Evolutionary conservation across 495 filamentous ascomycete genomes (phyloP), one percentile per base, ranked within the genome.

Genomic region (Penicillium coffeae): DNA sequence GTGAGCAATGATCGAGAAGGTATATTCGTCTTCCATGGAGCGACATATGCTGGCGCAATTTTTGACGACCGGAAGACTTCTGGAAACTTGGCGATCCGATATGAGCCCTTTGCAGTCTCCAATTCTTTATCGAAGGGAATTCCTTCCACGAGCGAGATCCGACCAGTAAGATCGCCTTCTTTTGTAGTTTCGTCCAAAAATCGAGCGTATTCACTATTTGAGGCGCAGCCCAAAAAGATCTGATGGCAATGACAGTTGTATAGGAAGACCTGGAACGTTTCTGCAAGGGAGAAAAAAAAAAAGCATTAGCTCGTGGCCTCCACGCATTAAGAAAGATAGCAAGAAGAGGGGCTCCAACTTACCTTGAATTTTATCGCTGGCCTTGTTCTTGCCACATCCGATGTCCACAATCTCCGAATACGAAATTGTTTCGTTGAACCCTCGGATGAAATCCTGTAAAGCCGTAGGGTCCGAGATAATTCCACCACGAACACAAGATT

Each of bases 221-320:
- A 85, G 16, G 85, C 86, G 51, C 89, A 84, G 10, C 89, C 90
- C 37, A 95, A 71, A 39, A 91, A 69, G 35, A 94, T 83, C 50
- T 90, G 88, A 55, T 85, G 86, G 66, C 89, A 94, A 63, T 89
- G 87, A 58, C 74, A 78, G 56, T 91, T 79, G 68, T 81, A 74
- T 39, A 83, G 58, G 63, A 82, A 72, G 20, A 83, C 63, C 78
- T 80, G 82, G 72, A 78, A 88, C 54, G 69, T 81, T 72, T 90
- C 89, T 91, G 68, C 12, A 47, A 25, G 36, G 38, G 44, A 53
- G 32, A 41, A 37, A 50, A 42, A 46, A 49, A 22, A 43, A 33
- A 47, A 47, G 40, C 42, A 45, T 47, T 32, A 48, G 46, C 45
- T 42, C 21, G 21, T 22, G 39, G 32, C 19, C 20, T 45, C 42